Evolutionary conservation across 768 basidiomycete species (phyloP), one percentile per base, ranked within the genome.

Genomic region (Lentinula boryana): DNA sequence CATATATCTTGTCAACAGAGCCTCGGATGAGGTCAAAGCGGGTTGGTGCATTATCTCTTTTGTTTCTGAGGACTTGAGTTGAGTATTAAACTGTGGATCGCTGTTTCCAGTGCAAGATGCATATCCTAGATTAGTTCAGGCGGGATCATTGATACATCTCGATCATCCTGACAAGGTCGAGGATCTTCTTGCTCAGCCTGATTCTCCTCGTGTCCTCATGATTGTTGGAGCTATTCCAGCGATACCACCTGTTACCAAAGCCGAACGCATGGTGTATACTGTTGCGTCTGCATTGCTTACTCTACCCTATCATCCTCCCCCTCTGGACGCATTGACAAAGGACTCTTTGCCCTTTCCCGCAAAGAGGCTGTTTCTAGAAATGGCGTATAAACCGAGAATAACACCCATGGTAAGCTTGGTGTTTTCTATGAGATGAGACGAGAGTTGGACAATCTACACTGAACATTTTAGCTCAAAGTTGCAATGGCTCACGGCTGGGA

Each of bases 211-310:
- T 6, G 62, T 75, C 31, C 58, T 75, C 2, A 73, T 75, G 69
- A 63, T 66, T 2, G 75, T 76, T 0, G 74, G 75, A 9, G 73
- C 74, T 18, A 75, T 76, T 48, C 75, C 69, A 52, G 68, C 73
- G 16, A 69, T 68, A 54, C 56, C 69, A 0, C 74, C 73, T 0
- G 54, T 62, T 12, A 74, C 74, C 6, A 33, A 57, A 18, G 67
- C 67, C 12, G 74, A 74, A 62, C 64, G 72, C 16, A 68, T 68
- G 63, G 74, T 75, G 0, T 74, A 75, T 55, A 71, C 72, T 3
- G 73, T 70, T 2, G 69, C 63, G 4, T 68, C 71, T 23, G 66
- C 72, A 4, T 64, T 74, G 6, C 62, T 75, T 0, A 71, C 72
- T 5, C 62, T 73, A 5, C 71, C 72, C 1, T 75, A 75, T 55